Conservation (phyloP, 2,329 filamentous ascomycete genomes). For the Gliomastix tumulicola region DNA sequence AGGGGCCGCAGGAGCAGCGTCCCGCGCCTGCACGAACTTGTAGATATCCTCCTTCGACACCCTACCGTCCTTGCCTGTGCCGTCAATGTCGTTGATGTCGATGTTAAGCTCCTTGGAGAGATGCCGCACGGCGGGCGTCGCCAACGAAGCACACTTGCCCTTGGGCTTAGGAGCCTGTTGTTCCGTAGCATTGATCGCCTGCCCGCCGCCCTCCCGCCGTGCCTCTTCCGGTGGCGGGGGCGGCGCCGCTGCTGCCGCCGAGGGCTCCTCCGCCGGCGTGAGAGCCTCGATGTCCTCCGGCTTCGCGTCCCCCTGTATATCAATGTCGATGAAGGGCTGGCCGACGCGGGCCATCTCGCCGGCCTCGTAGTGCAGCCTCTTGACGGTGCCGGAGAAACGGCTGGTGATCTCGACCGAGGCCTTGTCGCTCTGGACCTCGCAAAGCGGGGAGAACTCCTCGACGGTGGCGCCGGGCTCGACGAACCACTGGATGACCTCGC, state of each 20-base stretch:
- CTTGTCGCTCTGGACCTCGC: slow-evolving; percentile 98
- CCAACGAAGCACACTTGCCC: slow-evolving; percentile 66
- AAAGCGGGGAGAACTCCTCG: slow-evolving; percentile 96
- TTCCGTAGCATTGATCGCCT: not conserved
- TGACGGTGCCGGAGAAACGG: slow-evolving; percentile 89
- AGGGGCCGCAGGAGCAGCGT: slow-evolving; percentile 20
- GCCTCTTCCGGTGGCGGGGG: slow-evolving; percentile 3
- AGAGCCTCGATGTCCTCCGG: slow-evolving; percentile 25
- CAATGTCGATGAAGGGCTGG: slow-evolving; percentile 90
- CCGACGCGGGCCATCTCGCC: slow-evolving; percentile 96
- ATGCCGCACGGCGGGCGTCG: slow-evolving; percentile 88
- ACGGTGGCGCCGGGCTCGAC: slow-evolving; percentile 92
- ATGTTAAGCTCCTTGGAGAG: slow-evolving; percentile 74
- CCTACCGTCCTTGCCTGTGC: slow-evolving; percentile 84
- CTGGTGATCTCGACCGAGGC: slow-evolving; percentile 88
- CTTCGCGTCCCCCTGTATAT: slow-evolving; percentile 72
- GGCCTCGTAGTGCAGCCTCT: slow-evolving; percentile 90
- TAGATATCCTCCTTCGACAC: slow-evolving; percentile 91
- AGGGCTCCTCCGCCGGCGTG: slow-evolving; percentile 20
- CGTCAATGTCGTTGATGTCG: slow-evolving; percentile 69
- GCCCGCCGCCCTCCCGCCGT: slow-evolving; percentile 2
- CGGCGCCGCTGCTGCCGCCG: slow-evolving; percentile 5
- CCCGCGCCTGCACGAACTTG: slow-evolving; percentile 53
- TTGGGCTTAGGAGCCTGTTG: slow-evolving; percentile 22
- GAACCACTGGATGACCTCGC: slow-evolving; percentile 99